Base-by-base conservation (phyloP, 352 stramenopile genomes). In the Detonula confervacea region DNA sequence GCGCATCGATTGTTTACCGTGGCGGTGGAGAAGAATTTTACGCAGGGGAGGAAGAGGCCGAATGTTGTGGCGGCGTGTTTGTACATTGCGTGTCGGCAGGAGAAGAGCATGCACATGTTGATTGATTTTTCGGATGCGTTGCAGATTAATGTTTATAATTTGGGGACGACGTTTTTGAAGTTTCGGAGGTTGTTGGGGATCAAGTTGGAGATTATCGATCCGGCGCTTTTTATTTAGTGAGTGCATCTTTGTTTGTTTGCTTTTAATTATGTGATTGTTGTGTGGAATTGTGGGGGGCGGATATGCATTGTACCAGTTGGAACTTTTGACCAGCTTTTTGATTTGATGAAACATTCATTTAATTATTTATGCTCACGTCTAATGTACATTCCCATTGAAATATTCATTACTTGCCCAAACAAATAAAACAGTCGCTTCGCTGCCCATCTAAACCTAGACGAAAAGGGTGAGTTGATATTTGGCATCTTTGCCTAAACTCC, bases 41-140 rank as follows among this genome's bases (percentile, higher is more conserved):
- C 97, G 0, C 96, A 98, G 66, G 97, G 96, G 25, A 87, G 96
- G 51, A 96, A 96, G 75, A 96, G 96, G n/a, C 93, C 96, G 63
- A 97, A 98, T 68, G 97, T 99, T 1, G 97, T 98, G 25, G 97
- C 97, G 3, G 96, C 97, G 11, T 99, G 97, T 86, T 91, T 99
- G 42, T 99, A 99, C 84, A 98, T 99, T 62, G 96, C 98, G 0
- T 99, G 97, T 87, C 91, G 98, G 27, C 94, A 98, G 79, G 95
- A 99, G 80, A 98, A 98, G 73, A 98, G 95, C 72, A 97, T 98
- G 67, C 97, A 99, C 77, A 94, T 99, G 94, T 93, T 99, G 16
- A 99, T 99, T 83, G 98, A 99, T 88, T 99, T 99, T 83, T 96
- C 91, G 12, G 98, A 99, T 90, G 97, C 97, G 60, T 90, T 99